phyloP scores from a whole-genome alignment of 306 rosid species.

The Prinsepia uniflora region DNA sequence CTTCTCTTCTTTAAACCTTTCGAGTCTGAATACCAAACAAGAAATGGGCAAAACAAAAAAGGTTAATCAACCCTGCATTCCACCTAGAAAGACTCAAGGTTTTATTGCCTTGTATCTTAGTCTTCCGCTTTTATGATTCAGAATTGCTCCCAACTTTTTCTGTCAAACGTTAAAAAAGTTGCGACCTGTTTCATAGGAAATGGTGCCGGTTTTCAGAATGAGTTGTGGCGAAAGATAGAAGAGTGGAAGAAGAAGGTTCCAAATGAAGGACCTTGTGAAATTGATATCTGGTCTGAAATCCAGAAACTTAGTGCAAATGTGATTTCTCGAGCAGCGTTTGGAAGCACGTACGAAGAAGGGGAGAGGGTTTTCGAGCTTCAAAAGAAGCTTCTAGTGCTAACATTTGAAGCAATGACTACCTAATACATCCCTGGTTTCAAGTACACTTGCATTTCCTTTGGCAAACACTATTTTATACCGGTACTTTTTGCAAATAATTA shows the following conservation, averaged over 20 bases:
- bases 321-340: slow-evolving; percentile 45
- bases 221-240: slow-evolving; percentile 37
- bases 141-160: too few relatives aligned
- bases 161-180: too few relatives aligned
- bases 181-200: slow-evolving; percentile 22
- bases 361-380: slow-evolving; percentile 43
- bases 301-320: slow-evolving; percentile 40
- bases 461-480: neutral
- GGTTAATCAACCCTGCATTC: slow-evolving; percentile 49
- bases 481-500: neutral
- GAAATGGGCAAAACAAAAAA: slow-evolving; percentile 41
- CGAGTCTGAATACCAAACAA: too few relatives aligned
- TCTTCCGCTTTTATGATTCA: too few relatives aligned
- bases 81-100: slow-evolving; percentile 51
- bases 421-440: slow-evolving; percentile 45
- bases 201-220: slow-evolving; percentile 34
- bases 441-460: slow-evolving; percentile 24
- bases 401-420: slow-evolving; percentile 50
- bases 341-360: slow-evolving; percentile 47
- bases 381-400: slow-evolving; percentile 33
- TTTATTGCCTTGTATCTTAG: neutral
- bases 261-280: slow-evolving; percentile 28
- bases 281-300: slow-evolving; percentile 46
- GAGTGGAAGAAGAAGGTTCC: slow-evolving; percentile 32
- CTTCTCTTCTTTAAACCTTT: too few relatives aligned